These are phyloP conservation scores for Crataegus laevigata DNA, from an alignment of 306 rosid genomes.

Conservation along the genomic window DNA sequence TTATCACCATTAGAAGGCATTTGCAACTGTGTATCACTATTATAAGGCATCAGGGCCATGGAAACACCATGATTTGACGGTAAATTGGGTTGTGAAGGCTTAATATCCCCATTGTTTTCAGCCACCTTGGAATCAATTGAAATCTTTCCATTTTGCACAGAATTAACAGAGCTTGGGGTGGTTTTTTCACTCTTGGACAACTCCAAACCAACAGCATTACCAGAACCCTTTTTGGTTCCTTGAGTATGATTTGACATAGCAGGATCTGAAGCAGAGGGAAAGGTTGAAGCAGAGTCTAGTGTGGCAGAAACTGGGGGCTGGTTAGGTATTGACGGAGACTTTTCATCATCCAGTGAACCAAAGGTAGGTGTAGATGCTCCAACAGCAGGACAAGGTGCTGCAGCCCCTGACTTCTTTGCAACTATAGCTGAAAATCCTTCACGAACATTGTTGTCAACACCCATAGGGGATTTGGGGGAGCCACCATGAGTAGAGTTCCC, in stretches of 20 bases:
- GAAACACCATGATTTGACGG: constrained; percentile 26
- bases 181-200: constrained; percentile 29
- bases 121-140: constrained; percentile 14
- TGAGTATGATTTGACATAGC: constrained; percentile 28
- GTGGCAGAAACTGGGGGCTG: constrained; percentile 26
- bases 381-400: constrained; percentile 30
- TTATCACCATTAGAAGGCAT: constrained; percentile 20
- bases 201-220: constrained; percentile 24
- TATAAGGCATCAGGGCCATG: constrained; percentile 23
- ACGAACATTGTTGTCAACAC: constrained; percentile 13
- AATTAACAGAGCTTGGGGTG: constrained; percentile 17
- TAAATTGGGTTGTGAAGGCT: constrained; percentile 20
- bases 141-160: constrained; percentile 7
- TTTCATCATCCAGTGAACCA: constrained; percentile 28
- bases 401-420: constrained; percentile 23
- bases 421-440: constrained; percentile 26
- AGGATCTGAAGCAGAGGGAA: constrained; percentile 41
- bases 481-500: constrained; percentile 33
- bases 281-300: constrained; percentile 19
- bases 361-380: constrained; percentile 22
- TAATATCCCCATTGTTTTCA: constrained; percentile 23
- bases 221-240: constrained; percentile 22
- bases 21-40: constrained; percentile 17
- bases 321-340: constrained; percentile 26
- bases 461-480: constrained; percentile 24